A percentile compares a stretch with the other conserved stretches of the same genome.
Evolutionary conservation across 2,329 filamentous ascomycete species (phyloP).

Genomic region (Colletotrichum tofieldiae): DNA sequence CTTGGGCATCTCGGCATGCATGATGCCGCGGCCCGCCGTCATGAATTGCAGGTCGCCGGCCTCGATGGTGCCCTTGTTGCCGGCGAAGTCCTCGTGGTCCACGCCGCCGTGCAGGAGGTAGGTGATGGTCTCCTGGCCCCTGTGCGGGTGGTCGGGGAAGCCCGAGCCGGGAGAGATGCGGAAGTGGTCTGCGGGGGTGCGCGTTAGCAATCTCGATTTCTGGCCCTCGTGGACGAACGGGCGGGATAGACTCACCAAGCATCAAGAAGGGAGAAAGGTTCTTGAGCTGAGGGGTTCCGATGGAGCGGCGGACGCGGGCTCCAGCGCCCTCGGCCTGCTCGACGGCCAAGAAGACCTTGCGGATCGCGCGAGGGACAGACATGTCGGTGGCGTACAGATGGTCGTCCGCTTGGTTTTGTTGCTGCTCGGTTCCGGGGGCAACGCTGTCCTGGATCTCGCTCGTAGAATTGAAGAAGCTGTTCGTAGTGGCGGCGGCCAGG

Average conservation of each 20-base stretch:
- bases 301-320: constrained; percentile 87
- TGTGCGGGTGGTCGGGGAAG: constrained; percentile 89
- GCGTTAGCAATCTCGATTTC: constrained; percentile 89
- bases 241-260: constrained; percentile 90
- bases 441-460: neutral
- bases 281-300: constrained; percentile 86
- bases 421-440: neutral
- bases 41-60: constrained; percentile 97
- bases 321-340: constrained; percentile 93
- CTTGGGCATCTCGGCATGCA: constrained; percentile 95
- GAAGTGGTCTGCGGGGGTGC: constrained; percentile 84
- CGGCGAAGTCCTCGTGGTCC: constrained; percentile 94
- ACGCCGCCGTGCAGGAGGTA: constrained; percentile 89
- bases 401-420: constrained; percentile 30
- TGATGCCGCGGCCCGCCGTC: constrained; percentile 92
- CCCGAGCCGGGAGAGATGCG: constrained; percentile 84
- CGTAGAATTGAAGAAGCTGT: constrained; percentile 41
- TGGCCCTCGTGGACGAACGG: constrained; percentile 91
- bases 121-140: constrained; percentile 92
- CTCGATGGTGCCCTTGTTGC: constrained; percentile 86
- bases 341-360: constrained; percentile 85
- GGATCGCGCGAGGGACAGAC: constrained; percentile 82
- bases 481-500: constrained; percentile 38
- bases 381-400: constrained; percentile 65
- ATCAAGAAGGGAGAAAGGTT: constrained; percentile 96